These are phyloP conservation scores for Penicillium sp. DNA, from an alignment of 2,329 filamentous ascomycete species.

Conservation along the genomic window DNA sequence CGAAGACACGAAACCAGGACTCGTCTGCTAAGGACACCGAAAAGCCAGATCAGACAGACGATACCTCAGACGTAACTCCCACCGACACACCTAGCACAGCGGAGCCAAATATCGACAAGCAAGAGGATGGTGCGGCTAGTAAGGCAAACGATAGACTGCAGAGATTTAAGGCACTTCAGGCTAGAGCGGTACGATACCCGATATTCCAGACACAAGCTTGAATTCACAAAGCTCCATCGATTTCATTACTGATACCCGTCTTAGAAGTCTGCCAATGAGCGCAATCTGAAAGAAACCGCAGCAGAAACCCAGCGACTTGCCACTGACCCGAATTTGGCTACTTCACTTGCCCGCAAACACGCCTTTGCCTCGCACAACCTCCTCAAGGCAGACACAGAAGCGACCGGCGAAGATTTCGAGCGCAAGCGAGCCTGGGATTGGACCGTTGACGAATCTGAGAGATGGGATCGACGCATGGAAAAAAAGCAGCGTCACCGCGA, in stretches of 20 bases:
- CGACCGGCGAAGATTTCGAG: constrained; percentile 87
- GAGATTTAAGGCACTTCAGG: constrained; percentile 84
- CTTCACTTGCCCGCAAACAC: constrained; percentile 77
- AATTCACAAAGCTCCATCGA: not conserved
- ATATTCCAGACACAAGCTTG: not conserved
- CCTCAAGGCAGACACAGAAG: constrained; percentile 85
- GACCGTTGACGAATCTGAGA: constrained; percentile 91
- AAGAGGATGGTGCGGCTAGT: constrained; percentile 27
- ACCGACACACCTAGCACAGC: constrained; percentile 10
- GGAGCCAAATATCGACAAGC: constrained; percentile 13
- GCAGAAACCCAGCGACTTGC: constrained; percentile 78
- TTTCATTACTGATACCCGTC: constrained; percentile 20
- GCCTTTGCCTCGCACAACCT: constrained; percentile 90
- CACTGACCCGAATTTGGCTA: constrained; percentile 74
- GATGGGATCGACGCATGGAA: constrained; percentile 86
- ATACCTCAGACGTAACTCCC: constrained; percentile 7
- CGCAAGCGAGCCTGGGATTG: constrained; percentile 98
- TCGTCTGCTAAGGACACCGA: constrained; percentile 12
- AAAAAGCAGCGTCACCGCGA: constrained; percentile 82
- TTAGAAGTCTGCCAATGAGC: constrained; percentile 44
- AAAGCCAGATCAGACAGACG: constrained; percentile 10
- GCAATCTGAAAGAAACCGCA: constrained; percentile 79
- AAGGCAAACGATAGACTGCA: constrained; percentile 65
- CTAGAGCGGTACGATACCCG: constrained; percentile 59
- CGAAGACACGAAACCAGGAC: constrained; percentile 15